Evolutionary conservation across 2,329 filamentous ascomycete genomes (phyloP), one percentile per base, ranked within the genome.

Genomic region (Tolypocladium endophyticum): DNA sequence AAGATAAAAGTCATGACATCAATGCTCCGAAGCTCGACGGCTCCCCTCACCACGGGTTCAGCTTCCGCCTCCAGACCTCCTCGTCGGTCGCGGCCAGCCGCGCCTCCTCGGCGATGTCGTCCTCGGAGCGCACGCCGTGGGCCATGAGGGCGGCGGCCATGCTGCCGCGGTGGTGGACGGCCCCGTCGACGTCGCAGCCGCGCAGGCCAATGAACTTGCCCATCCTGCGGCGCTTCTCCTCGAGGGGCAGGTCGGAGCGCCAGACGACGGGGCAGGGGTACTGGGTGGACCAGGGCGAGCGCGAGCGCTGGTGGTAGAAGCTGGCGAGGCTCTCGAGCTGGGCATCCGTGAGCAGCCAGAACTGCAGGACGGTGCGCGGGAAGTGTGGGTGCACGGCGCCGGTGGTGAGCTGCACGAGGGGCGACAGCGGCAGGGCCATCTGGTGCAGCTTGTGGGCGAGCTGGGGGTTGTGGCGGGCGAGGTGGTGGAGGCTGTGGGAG

Each of bases 201-300:
- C 83, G 75, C 60, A 92, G 75, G 16, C 88, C 88, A 69, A 91
- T 90, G 65, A 92, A 92, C 65, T 82, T 78, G 54, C 88, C 88
- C 69, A 91, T 83, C 73, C 86, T 85, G 62, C 87, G 77, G 62
- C 88, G 79, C 78, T 92, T 92, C 69, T 92, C 81, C 71, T 86
- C 82, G 33, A 86, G 70, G 2, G 76, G 72, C 61, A 85, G 71
- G 61, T 78, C 73, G 6, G 72, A 71, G 2, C 72, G 70, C 88
- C 87, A 91, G 58, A 76, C 72, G 68, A 92, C 81, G n/a, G 82
- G 84, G 64, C 83, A 85, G 0, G 88, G 88, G 70, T 92, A 92
- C 61, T 81, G 77, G 56, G 70, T 64, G 2, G 81, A 80, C 75
- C 78, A 84, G n/a, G 70, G 68, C 61, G 76, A 76, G 1, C 82